phyloP scores from a whole-genome alignment of 768 basidiomycete genomes.

The Austroboletus eburneus region DNA sequence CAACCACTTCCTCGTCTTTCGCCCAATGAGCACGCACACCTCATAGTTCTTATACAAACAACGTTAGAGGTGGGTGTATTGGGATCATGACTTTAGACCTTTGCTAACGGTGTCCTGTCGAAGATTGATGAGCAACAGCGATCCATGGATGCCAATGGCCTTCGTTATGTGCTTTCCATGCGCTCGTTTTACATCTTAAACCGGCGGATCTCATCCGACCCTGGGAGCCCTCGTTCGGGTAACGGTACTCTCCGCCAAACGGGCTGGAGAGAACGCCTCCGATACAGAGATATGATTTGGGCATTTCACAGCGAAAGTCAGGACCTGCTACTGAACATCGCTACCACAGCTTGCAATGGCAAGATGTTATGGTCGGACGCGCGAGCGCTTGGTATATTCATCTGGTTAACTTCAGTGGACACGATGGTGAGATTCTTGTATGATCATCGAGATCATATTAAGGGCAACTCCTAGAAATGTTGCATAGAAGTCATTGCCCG shows the following conservation, averaged over 20 bases:
- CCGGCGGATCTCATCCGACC: conserved; percentile 48
- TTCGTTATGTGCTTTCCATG: conserved; percentile 91
- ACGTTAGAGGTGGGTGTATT: conserved; percentile 68
- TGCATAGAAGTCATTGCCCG: conserved; percentile 88
- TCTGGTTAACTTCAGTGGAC: conserved; percentile 84
- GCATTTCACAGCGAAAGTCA: conserved; percentile 96
- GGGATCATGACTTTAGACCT: background rate
- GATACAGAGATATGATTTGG: conserved; percentile 95
- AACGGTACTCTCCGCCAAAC: conserved; percentile 41
- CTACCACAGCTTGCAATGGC: conserved; percentile 66
- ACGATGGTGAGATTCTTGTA: conserved; percentile 54
- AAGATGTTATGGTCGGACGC: conserved; percentile 93
- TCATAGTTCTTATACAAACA: conserved; percentile 82
- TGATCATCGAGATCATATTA: background rate
- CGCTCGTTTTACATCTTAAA: conserved; percentile 87
- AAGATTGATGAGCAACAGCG: conserved; percentile 88
- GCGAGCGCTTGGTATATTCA: conserved; percentile 74
- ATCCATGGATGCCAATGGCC: conserved; percentile 87
- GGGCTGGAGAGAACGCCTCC: conserved; percentile 69
- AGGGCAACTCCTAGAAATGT: conserved; percentile 47
- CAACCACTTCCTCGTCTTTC: conserved; percentile 67
- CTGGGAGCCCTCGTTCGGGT: conserved; percentile 43
- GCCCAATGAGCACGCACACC: conserved; percentile 75
- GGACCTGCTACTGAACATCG: conserved; percentile 70
- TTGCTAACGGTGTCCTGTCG: conserved; percentile 1